These are phyloP conservation scores for Nitzschia palea DNA, from an alignment of 108 stramenopile genomes.

Conservation along the genomic window DNA sequence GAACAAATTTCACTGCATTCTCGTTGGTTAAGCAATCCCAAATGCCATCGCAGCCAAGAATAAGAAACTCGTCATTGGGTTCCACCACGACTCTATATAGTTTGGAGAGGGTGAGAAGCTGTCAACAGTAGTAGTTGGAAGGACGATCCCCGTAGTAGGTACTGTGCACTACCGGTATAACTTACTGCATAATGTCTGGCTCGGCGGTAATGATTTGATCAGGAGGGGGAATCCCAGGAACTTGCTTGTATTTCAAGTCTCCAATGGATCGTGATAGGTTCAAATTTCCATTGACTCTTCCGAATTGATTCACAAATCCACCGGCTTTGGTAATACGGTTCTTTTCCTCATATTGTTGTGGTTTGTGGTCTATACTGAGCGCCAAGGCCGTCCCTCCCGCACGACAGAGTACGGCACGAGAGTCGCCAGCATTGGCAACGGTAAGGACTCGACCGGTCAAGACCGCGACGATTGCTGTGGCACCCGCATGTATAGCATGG, in stretches of 20 bases:
- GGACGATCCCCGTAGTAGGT: no score
- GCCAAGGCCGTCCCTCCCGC: constrained; percentile 34
- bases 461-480: constrained; percentile 90
- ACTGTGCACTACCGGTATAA: no score
- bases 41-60: constrained; percentile 96
- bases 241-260: constrained; percentile 96
- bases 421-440: constrained; percentile 93
- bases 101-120: no score
- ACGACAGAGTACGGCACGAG: constrained; percentile 86
- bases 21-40: constrained; percentile 96
- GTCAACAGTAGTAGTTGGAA: no score
- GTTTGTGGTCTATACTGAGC: constrained; percentile 90
- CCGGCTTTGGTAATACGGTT: constrained; percentile 82
- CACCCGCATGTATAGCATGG: constrained; percentile 92
- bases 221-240: constrained; percentile 62
- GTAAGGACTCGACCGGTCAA: constrained; percentile 76
- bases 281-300: constrained; percentile 95
- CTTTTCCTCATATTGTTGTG: constrained; percentile 74
- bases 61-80: constrained; percentile 82
- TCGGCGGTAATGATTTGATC: constrained; percentile 91
- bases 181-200: constrained; percentile 87
- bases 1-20: constrained; percentile 89
- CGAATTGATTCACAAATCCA: constrained; percentile 94
- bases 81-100: constrained; percentile 17
- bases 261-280: constrained; percentile 95